Evolutionary conservation across 1,284 basidiomycete species (phyloP).

Genomic region (Ganoderma lucidum): DNA sequence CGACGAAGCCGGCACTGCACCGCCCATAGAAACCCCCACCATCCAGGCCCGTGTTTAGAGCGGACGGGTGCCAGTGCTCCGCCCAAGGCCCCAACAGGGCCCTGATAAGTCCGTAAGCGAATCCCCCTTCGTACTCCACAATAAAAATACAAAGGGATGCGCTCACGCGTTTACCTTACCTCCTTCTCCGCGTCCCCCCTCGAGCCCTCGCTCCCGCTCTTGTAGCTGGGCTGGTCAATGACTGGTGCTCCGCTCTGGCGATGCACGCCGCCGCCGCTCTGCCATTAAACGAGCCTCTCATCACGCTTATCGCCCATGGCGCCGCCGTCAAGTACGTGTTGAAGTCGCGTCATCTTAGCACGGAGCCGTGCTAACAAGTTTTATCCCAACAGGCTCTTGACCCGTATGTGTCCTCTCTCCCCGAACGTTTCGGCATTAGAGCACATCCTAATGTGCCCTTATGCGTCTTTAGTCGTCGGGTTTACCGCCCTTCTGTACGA

Average conservation of each 20-base stretch:
- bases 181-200: background rate
- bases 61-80: background rate
- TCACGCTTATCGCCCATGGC: constrained; percentile 37
- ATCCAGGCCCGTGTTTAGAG: background rate
- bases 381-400: constrained; percentile 37
- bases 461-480: constrained; percentile 36
- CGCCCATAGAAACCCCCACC: background rate
- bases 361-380: constrained; percentile 13
- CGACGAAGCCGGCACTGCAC: constrained; percentile 21
- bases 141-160: constrained; percentile 27
- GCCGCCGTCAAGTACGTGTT: constrained; percentile 41
- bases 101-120: constrained; percentile 25
- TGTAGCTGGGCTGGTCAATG: constrained; percentile 29
- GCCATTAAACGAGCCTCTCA: constrained; percentile 32
- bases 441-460: background rate
- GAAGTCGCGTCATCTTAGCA: background rate
- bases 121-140: constrained; percentile 17
- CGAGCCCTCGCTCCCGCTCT: constrained; percentile 6
- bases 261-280: constrained; percentile 34
- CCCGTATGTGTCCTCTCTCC: constrained; percentile 34
- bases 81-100: no score
- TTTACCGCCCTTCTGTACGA: constrained; percentile 42
- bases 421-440: background rate
- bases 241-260: constrained; percentile 28
- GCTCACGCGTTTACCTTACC: constrained; percentile 5